A percentile compares a stretch with the other conserved stretches of the same genome.
phyloP scores from a whole-genome alignment of 1,284 basidiomycete genomes.

The Apiotrichum siamense region DNA sequence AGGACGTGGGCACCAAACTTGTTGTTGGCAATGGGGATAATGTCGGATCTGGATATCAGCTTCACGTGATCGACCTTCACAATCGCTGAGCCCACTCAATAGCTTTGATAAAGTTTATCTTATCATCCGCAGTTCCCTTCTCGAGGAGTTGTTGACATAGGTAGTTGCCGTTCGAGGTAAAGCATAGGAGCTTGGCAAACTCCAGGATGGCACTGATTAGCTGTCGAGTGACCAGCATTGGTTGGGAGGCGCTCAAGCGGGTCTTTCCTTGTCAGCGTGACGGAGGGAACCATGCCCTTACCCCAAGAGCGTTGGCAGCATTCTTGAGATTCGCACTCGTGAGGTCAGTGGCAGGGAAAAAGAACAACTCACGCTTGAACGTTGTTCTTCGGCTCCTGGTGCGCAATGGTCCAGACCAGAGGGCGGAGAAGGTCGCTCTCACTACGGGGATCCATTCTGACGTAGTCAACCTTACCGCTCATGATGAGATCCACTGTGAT shows the following conservation, averaged over 20 bases:
- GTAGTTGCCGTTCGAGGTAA: constrained; percentile 42
- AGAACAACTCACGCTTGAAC: constrained; percentile 26
- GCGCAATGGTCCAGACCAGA: constrained; percentile 37
- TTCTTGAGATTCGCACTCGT: constrained; percentile 30
- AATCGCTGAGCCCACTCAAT: too few species aligned
- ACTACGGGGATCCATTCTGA: constrained; percentile 14
- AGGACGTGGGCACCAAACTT: constrained; percentile 44
- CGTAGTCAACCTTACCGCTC: constrained; percentile 17
- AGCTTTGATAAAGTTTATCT: constrained; percentile 31
- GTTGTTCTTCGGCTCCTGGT: constrained; percentile 30
- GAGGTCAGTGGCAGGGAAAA: neutral
- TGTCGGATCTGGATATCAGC: constrained; percentile 25
- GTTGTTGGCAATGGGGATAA: constrained; percentile 40
- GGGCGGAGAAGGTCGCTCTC: constrained; percentile 24
- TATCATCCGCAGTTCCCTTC: constrained; percentile 30
- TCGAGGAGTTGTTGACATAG: constrained; percentile 44
- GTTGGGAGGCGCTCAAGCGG: constrained; percentile 12
- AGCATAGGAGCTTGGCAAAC: constrained; percentile 37
- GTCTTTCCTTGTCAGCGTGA: constrained; percentile 1
- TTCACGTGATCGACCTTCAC: neutral
- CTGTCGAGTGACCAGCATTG: constrained; percentile 7
- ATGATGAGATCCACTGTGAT: constrained; percentile 16
- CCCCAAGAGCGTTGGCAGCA: constrained; percentile 34
- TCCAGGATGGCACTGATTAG: constrained; percentile 33
- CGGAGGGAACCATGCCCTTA: constrained; percentile 7